Evolutionary conservation across 805 yeast species (phyloP), one percentile per base, ranked within the genome.

Genomic region (Cyberlindnera nakhonratchasimensis): DNA sequence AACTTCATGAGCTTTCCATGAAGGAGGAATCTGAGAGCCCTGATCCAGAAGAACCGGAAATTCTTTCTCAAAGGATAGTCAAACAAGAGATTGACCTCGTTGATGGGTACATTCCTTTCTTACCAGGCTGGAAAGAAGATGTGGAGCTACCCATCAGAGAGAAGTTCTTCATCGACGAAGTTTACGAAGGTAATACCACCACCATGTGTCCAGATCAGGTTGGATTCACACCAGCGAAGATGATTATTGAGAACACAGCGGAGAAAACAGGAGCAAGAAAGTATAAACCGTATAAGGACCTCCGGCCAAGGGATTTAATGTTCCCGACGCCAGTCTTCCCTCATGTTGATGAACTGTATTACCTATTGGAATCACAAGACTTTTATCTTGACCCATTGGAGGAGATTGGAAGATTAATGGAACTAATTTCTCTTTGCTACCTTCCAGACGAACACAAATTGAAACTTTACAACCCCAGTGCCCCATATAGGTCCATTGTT

Each of bases 311-410:
- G 46, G 31, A 45, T 52, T 1, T 54, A 56, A n/a, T 55, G 47
- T 26, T 53, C 19, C 38, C 52, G 3, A 52, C 65, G 12, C 55
- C 61, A 6, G 62, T 63, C 22, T 71, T 56, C 53, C 78, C 80
- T 1, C 63, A 66, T 31, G 73, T 77, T 46, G 59, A 58, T 24
- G 86, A 80, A 51, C 64, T 66, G 30, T 80, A 73, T 47, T 46
- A 69, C 8, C 59, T 80, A 28, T 72, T 74, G 3, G 60, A 64
- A 13, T 77, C 82, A 6, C 77, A 75, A 46, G 71, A 71, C 46
- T 76, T 77, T 40, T 80, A 74, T 45, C 66, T 79, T 30, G 80
- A 81, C 53, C 86, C 89, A 5, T 64, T 80, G 34, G 73, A 68
- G 37, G 91, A 84, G 52, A 69, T 83, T 40, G 82, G 79, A 5